A percentile compares a stretch with the other conserved stretches of the same genome.
Conservation (phyloP, 1,139 yeast species). For the Geotrichum phurueaensis region DNA sequence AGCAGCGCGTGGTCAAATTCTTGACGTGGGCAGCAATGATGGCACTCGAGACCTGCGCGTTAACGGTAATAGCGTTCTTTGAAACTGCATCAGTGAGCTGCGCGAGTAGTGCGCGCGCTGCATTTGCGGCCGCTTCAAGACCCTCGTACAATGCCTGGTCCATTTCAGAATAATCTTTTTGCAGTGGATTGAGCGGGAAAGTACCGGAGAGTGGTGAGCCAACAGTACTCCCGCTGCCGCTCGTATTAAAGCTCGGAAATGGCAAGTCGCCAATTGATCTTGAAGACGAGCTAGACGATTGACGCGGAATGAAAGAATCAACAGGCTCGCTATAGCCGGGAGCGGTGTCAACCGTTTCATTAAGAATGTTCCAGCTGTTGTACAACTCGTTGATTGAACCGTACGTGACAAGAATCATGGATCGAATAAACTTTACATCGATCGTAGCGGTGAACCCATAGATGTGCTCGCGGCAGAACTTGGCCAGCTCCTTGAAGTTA, state of each 20-base stretch:
- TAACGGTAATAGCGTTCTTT: constrained; percentile 49
- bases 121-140: constrained; percentile 64
- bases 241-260: not conserved
- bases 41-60: constrained; percentile 32
- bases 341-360: constrained; percentile 14
- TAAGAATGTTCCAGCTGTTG: constrained; percentile 53
- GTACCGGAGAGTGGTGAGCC: constrained; percentile 2
- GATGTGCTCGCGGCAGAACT: constrained; percentile 25
- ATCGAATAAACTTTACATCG: constrained; percentile 65
- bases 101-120: constrained; percentile 74
- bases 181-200: constrained; percentile 1
- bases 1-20: constrained; percentile 74
- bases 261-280: not conserved
- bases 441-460: constrained; percentile 35
- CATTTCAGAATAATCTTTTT: constrained; percentile 40
- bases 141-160: constrained; percentile 74
- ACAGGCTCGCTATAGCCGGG: constrained; percentile 1
- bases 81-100: constrained; percentile 74
- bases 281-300: constrained; percentile 2
- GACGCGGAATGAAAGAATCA: not conserved
- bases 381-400: constrained; percentile 72
- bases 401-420: constrained; percentile 63
- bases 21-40: constrained; percentile 59
- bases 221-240: not conserved
- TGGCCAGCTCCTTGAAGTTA: constrained; percentile 18